These are phyloP conservation scores for Fusarium sp. DNA, from an alignment of 2,329 filamentous ascomycete species.

Conservation along the genomic window DNA sequence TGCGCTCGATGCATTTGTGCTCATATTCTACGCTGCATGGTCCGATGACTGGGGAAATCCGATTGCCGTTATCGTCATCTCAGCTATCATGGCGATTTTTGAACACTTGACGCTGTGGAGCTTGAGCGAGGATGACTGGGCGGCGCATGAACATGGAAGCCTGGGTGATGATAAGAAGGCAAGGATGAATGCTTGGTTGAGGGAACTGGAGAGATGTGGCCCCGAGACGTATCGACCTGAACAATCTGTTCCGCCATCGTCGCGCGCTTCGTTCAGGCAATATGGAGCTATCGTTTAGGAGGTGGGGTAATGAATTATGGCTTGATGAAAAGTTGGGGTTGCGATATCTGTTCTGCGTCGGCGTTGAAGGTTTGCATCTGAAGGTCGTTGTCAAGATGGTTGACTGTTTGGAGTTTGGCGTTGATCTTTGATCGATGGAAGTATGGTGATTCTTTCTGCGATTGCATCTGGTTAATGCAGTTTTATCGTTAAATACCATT, in stretches of 20 bases:
- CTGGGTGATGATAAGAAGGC: slow-evolving; percentile 45
- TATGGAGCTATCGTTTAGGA: slow-evolving; percentile 28
- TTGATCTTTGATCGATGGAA: background rate
- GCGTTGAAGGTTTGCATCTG: slow-evolving; percentile 16
- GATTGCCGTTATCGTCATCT: slow-evolving; percentile 44
- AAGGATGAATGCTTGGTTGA: slow-evolving; percentile 48
- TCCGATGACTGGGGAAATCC: slow-evolving; percentile 46
- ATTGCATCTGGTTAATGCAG: slow-evolving; percentile 4
- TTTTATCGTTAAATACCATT: slow-evolving; percentile 18
- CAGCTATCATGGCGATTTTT: slow-evolving; percentile 46
- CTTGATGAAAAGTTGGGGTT: slow-evolving; percentile 6
- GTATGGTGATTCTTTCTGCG: background rate
- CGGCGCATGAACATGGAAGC: slow-evolving; percentile 29
- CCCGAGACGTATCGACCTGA: slow-evolving; percentile 27
- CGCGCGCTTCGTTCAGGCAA: slow-evolving; percentile 26
- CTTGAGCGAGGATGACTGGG: slow-evolving; percentile 45
- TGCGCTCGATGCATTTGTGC: slow-evolving; percentile 49
- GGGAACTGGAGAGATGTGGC: slow-evolving; percentile 39
- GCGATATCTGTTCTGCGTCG: slow-evolving; percentile 10
- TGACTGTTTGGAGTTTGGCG: slow-evolving; percentile 16
- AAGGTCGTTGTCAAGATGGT: background rate
- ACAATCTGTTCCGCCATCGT: slow-evolving; percentile 30
- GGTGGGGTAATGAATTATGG: background rate
- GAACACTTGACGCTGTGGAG: slow-evolving; percentile 51
- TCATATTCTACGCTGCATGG: slow-evolving; percentile 50